These are phyloP conservation scores for Boletus tomentosulus DNA, from an alignment of 768 basidiomycete species.

Conservation along the genomic window DNA sequence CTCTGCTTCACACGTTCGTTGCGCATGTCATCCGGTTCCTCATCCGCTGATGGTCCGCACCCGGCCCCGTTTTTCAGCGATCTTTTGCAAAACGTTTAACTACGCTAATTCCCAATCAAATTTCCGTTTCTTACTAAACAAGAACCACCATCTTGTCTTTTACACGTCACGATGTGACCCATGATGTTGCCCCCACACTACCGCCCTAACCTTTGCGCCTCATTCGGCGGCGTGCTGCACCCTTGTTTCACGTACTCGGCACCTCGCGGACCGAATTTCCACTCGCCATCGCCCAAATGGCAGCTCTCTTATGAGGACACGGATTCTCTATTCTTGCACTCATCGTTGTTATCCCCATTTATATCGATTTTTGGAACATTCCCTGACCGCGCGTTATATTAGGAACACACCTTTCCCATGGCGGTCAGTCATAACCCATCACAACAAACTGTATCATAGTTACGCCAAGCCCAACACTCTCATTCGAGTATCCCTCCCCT, in stretches of 20 bases:
- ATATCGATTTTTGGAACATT: conserved; percentile 7
- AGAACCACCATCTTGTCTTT: neutral
- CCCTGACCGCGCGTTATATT: conserved; percentile 12
- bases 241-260: conserved; percentile 24
- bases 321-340: conserved; percentile 10
- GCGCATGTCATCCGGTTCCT: neutral
- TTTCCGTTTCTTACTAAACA: conserved; percentile 20
- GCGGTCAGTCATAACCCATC: conserved; percentile 5
- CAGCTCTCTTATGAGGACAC: conserved; percentile 10
- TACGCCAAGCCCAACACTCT: conserved; percentile 12
- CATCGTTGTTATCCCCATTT: conserved; percentile 17
- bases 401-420: conserved; percentile 22
- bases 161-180: conserved; percentile 20
- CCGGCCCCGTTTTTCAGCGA: conserved; percentile 19
- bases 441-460: conserved; percentile 19
- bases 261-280: conserved; percentile 17
- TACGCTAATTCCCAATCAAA: conserved; percentile 30
- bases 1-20: neutral
- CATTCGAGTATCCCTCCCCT: neutral
- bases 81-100: conserved; percentile 29
- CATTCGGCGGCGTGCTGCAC: neutral
- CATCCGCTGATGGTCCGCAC: neutral
- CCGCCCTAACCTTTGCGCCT: conserved; percentile 2
- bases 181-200: neutral
- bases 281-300: conserved; percentile 2